Percentiles rank a stretch among this genome's conserved stretches.
phyloP scores from a whole-genome alignment of 768 basidiomycete genomes.

The Pleurotus salmoneostramineus region DNA sequence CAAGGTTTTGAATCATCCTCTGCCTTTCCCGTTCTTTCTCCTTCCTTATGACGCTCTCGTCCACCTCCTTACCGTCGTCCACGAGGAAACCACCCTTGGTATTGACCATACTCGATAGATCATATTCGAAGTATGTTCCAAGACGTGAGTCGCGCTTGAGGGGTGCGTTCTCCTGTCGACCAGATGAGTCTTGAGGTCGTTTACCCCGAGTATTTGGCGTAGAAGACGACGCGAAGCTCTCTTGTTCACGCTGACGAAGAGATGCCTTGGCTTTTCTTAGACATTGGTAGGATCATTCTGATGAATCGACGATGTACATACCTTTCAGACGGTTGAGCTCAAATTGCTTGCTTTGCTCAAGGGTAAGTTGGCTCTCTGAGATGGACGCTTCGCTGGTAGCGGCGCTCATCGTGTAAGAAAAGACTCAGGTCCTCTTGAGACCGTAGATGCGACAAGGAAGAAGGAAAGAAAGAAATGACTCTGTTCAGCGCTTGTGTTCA shows the following conservation, averaged over 20 bases:
- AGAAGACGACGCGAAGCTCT: constrained; percentile 41
- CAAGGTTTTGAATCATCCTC: constrained; percentile 68
- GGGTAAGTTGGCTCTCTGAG: constrained; percentile 37
- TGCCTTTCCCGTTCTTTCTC: constrained; percentile 81
- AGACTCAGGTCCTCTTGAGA: neutral
- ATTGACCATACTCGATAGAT: constrained; percentile 94
- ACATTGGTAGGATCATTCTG: constrained; percentile 1
- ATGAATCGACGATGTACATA: constrained; percentile 16
- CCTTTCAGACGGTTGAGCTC: constrained; percentile 82
- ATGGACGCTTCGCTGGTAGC: constrained; percentile 15
- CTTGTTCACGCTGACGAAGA: constrained; percentile 63
- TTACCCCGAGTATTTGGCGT: constrained; percentile 67
- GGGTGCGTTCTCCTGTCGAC: constrained; percentile 32
- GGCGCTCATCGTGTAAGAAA: constrained; percentile 32
- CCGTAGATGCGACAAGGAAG: too few relatives aligned
- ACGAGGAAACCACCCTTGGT: constrained; percentile 94
- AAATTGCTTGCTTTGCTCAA: constrained; percentile 67
- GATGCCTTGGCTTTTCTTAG: constrained; percentile 61
- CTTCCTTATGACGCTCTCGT: constrained; percentile 70
- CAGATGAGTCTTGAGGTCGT: constrained; percentile 62
- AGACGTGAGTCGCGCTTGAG: constrained; percentile 74
- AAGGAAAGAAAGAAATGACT: too few relatives aligned
- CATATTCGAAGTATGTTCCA: constrained; percentile 96
- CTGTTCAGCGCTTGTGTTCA: too few relatives aligned
- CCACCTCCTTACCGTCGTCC: constrained; percentile 80